Base-by-base conservation (phyloP, 108 stramenopile genomes). In the Ochromonas danica region DNA sequence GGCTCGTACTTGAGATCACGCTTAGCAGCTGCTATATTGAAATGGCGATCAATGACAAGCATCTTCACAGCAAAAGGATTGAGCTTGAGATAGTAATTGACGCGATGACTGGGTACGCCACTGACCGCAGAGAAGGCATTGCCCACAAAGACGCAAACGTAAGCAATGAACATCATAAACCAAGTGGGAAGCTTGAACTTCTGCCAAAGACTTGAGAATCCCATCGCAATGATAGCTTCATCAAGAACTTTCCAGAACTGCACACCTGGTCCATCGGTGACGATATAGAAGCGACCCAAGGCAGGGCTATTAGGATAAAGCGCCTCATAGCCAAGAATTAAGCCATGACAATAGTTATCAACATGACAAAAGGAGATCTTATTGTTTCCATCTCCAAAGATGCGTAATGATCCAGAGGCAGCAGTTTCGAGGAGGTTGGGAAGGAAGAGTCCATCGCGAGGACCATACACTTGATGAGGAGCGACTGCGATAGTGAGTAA, bases 401-500 rank as follows among this genome's bases (percentile, higher is more conserved):
- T 88, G 2, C 96, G 85, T 28, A 98, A 84, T n/a, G n/a, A n/a
- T n/a, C n/a, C n/a, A 62, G 90, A 87, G 0, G 93, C 95, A 65
- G 77, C 89, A 3, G 93, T 90, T 82, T 93, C 93, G 61, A 98
- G 79, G 1, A 98, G 79, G 39, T 90, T 94, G 6, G 97, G 95
- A 43, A 98, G 78, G 82, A 98, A 96, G 31, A 98, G 87, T 36
- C 86, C 80, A 75, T 93, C 94, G 77, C 93, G 86, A 2, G 95
- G 95, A 0, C 97, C 97, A 67, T 98, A 98, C 0, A 98, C 91
- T 85, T 98, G 97, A 80, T 98, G 97, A 27, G 97, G 97, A 22
- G 96, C 94, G 0, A 98, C 95, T 30, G 92, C 87, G 17, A 85
- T 85, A 28, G 97, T 98, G 65, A 90, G 78, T 41, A 95, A 86